Conservation (phyloP, 192 early-diverging fungal genomes). For the Kickxella alabastrina region DNA sequence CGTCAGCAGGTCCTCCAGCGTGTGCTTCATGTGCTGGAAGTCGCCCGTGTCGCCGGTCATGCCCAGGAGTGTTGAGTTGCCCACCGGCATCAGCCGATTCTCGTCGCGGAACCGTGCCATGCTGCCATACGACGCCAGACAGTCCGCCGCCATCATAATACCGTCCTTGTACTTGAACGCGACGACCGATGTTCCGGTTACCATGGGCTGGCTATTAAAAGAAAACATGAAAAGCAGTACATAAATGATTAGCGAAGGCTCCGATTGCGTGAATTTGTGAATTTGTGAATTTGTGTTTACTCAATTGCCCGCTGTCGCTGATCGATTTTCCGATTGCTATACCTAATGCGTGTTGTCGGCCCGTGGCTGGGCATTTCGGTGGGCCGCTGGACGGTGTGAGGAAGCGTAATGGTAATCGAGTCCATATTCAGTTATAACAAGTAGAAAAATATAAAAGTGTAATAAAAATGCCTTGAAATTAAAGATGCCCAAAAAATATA, state of each 20-base stretch:
- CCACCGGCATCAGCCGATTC: conserved; percentile 74
- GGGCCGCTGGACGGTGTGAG: conserved; percentile 1
- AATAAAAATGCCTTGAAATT: background rate
- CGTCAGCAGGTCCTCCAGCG: conserved; percentile 76
- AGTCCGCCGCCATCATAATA: conserved; percentile 94
- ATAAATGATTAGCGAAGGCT: background rate
- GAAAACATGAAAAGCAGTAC: background rate
- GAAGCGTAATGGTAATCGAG: conserved; percentile 1
- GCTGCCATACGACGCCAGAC: conserved; percentile 91
- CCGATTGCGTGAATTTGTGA: no score
- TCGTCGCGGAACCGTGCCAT: conserved; percentile 89
- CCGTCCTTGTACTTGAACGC: conserved; percentile 96
- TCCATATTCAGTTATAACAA: background rate
- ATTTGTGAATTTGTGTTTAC: no score
- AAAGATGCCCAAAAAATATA: background rate
- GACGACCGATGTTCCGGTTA: conserved; percentile 91
- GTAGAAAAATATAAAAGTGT: background rate
- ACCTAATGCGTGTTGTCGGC: conserved; percentile 7
- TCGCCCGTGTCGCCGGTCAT: conserved; percentile 92
- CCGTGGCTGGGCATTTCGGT: background rate
- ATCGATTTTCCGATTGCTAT: background rate
- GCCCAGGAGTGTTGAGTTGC: conserved; percentile 83
- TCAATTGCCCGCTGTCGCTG: no score
- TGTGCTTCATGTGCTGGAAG: conserved; percentile 86
- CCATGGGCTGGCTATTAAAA: conserved; percentile 59